Percentiles rank a stretch among this genome's conserved stretches.
Evolutionary conservation across 1,284 basidiomycete species (phyloP).

Genomic region (Heterobasidion occidentale): DNA sequence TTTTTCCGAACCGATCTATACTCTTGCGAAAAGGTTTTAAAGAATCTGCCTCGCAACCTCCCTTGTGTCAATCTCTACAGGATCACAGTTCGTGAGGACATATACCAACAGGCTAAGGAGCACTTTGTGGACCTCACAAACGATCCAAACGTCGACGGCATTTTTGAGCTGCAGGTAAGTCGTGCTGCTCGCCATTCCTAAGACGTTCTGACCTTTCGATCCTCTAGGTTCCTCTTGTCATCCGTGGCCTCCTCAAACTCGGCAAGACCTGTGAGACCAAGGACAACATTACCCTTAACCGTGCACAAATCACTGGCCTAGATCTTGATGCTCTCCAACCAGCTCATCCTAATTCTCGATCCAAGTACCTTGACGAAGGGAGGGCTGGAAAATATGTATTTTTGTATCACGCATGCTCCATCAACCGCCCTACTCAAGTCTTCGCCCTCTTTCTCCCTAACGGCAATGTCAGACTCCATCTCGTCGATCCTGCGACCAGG

Average conservation of each 20-base stretch:
- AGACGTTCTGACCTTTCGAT: constrained; percentile 1
- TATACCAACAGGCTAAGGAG: constrained; percentile 79
- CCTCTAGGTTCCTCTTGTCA: constrained; percentile 71
- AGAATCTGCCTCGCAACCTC: constrained; percentile 77
- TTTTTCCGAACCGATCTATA: constrained; percentile 72
- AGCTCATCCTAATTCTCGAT: constrained; percentile 47
- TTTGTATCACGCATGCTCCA: constrained; percentile 83
- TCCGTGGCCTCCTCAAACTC: constrained; percentile 79
- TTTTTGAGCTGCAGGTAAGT: constrained; percentile 86
- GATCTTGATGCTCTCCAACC: constrained; percentile 81
- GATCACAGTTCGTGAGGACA: constrained; percentile 77
- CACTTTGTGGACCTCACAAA: constrained; percentile 92
- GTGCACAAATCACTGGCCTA: constrained; percentile 80
- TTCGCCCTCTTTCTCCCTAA: constrained; percentile 82
- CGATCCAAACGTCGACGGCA: constrained; percentile 92
- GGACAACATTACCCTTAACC: constrained; percentile 70
- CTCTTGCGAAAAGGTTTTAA: constrained; percentile 64
- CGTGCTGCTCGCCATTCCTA: neutral
- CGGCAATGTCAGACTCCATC: constrained; percentile 72
- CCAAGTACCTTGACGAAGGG: constrained; percentile 76
- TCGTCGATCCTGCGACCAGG: constrained; percentile 85
- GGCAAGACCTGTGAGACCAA: constrained; percentile 79
- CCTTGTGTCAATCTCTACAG: constrained; percentile 79
- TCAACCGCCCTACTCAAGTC: constrained; percentile 76
- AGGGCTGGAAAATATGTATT: constrained; percentile 77